Evolutionary conservation across 495 filamentous ascomycete species (phyloP).

Genomic region (Penicillium arizonense): DNA sequence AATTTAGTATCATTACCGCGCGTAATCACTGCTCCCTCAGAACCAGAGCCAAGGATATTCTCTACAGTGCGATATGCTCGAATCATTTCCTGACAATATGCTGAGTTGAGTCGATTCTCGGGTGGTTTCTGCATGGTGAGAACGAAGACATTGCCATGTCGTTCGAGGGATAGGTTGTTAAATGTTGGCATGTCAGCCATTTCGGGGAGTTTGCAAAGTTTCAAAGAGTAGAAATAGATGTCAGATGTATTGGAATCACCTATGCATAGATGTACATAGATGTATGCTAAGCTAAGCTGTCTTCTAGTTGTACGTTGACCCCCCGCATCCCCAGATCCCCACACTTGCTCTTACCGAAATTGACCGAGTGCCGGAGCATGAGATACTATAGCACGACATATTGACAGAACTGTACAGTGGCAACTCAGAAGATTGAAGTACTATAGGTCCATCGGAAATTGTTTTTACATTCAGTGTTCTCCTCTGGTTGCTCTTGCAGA

Average conservation of each 20-base stretch:
- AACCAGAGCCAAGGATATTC: conserved; percentile 33
- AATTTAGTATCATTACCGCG: conserved; percentile 49
- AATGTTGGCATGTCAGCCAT: conserved; percentile 27
- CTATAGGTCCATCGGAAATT: too few relatives aligned
- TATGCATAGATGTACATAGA: neutral
- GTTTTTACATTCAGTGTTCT: neutral
- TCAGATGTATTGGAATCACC: neutral
- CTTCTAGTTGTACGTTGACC: neutral
- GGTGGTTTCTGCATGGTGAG: conserved; percentile 50
- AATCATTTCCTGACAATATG: conserved; percentile 49
- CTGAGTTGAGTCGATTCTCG: conserved; percentile 47
- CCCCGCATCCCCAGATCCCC: conserved; percentile 18
- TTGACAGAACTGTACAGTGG: too few relatives aligned
- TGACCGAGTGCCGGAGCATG: conserved; percentile 19
- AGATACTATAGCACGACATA: neutral
- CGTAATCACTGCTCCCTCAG: conserved; percentile 47
- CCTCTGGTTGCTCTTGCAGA: neutral
- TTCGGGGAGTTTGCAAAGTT: neutral
- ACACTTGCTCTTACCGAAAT: conserved; percentile 12
- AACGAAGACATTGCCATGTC: conserved; percentile 43
- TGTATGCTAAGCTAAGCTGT: neutral
- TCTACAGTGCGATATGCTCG: conserved; percentile 43
- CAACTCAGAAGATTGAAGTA: too few relatives aligned
- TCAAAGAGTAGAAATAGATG: neutral
- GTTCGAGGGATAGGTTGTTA: conserved; percentile 25